Base-by-base conservation (phyloP, 2,329 filamentous ascomycete species). In the Coniochaeta prunicola region DNA sequence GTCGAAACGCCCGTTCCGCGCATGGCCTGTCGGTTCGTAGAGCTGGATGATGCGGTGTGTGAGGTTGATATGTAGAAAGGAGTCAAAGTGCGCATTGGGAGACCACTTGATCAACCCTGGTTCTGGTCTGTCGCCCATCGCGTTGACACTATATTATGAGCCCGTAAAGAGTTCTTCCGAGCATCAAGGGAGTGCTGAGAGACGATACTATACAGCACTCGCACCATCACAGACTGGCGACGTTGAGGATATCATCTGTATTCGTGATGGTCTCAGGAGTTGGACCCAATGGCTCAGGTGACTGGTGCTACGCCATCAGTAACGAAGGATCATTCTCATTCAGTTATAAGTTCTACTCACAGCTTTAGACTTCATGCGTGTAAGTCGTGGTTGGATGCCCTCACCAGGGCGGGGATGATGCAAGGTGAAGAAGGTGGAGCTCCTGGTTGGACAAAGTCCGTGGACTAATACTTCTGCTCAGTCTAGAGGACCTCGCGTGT, bases 31-130 rank as follows among this genome's bases (percentile, higher is more conserved):
- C 0, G 85, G 83, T 64, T 85, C 78, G 65, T 85, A 87, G 24
- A 87, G 75, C 68, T 87, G 83, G 38, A 87, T 80, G 40, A 85
- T 76, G 45, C 83, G 80, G 61, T 86, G 82, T 63, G 86, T 83
- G 54, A 88, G 71, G 65, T 87, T 88, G 70, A 88, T 79, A 65
- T 86, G 83, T 58, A 88, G 77, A 64, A 88, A 88, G 58, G 80
- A 83, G 67, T 87, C 80, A 61, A 80, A 74, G 13, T 74, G 72
- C 19, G 81, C 75, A 62, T 83, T 84, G 56, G 85, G 82, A 24
- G 84, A 87, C 85, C 85, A 88, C 67, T 85, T 84, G 67, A 88
- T 80, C 59, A 88, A 77, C 28, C 85, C 85, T 12, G 82, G 80
- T 64, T 85, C 83, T 2, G 81, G 81, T 53, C 83, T 79, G 64